Evolutionary conservation across 371 early-diverging fungal species (phyloP), one percentile per base, ranked within the genome.

Genomic region (Choanephora cucurbitarum): DNA sequence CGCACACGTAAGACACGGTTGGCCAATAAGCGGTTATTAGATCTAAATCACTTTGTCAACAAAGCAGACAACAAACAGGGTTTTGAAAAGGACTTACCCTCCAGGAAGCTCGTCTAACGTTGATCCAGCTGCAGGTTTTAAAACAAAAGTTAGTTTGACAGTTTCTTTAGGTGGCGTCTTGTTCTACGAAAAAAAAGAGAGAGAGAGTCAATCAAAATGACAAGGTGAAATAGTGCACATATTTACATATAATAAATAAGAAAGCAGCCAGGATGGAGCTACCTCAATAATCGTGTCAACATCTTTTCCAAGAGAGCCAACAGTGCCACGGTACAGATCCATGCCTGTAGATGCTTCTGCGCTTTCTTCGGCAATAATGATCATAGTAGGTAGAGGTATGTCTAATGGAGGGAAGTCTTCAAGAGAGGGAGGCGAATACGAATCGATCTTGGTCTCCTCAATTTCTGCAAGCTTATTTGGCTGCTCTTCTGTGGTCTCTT

Each of bases 1-100:
- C 91, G 80, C 4, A 92, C 80, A n/a, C 96, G 79, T 42, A 97
- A 67, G 78, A 94, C 88, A 33, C 95, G 75, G 55, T 93, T 93
- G 5, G 96, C 94, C 14, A 87, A 79, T 37, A 97, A 70, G 10
- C 93, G 83, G 45, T 86, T 76, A 51, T 86, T 89, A 6, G 83
- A 81, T 42, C 73, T 71, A 68, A 37, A 47, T 44, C 24, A 40
- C 34, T 47, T 44, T 14, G 28, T 28, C 7, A 28, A 28, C 7
- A 7, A 28, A 28, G 7, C 28, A 28, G n/a, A n/a, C n/a, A n/a
- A n/a, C n/a, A n/a, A n/a, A n/a, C n/a, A n/a, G n/a, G n/a, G n/a
- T n/a, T n/a, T n/a, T n/a, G n/a, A n/a, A n/a, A n/a, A n/a, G n/a
- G n/a, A 28, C 45, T 66, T 75, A 84, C 85, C 87, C 88, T 53